phyloP scores from a whole-genome alignment of 345 rosid genomes.

The Eucalyptus virginea region DNA sequence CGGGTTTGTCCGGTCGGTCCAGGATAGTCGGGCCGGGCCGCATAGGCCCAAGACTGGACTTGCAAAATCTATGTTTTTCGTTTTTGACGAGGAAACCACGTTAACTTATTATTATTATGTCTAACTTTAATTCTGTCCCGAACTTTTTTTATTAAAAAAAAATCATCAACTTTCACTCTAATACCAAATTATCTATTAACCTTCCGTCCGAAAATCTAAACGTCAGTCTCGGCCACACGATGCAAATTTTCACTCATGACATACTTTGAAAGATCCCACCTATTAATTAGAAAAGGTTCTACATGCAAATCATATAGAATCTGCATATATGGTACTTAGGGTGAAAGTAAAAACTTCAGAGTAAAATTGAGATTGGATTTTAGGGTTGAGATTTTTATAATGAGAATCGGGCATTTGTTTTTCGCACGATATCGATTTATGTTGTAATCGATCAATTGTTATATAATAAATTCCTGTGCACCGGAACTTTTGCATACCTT shows the following conservation, averaged over 20 bases:
- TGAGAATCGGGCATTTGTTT: background rate
- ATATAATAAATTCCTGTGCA: background rate
- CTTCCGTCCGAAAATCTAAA: background rate
- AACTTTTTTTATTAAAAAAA: background rate
- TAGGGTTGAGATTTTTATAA: fast-evolving
- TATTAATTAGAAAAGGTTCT: background rate
- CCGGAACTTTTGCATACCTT: background rate
- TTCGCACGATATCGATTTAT: fast-evolving
- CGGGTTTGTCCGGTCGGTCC: background rate
- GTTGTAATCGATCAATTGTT: background rate
- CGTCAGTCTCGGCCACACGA: fast-evolving
- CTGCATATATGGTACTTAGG: too few species aligned
- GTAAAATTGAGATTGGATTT: background rate
- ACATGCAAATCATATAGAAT: background rate
- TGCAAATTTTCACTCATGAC: background rate
- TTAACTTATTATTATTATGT: background rate
- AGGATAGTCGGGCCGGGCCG: background rate
- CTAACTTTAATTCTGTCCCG: background rate
- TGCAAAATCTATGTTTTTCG: too few species aligned
- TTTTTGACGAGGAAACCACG: background rate
- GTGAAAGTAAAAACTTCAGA: background rate
- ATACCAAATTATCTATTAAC: background rate
- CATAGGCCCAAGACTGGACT: background rate
- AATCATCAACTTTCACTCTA: background rate
- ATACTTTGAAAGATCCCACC: background rate